phyloP scores from a whole-genome alignment of 345 rosid species.

The Hypericum perforatum region DNA sequence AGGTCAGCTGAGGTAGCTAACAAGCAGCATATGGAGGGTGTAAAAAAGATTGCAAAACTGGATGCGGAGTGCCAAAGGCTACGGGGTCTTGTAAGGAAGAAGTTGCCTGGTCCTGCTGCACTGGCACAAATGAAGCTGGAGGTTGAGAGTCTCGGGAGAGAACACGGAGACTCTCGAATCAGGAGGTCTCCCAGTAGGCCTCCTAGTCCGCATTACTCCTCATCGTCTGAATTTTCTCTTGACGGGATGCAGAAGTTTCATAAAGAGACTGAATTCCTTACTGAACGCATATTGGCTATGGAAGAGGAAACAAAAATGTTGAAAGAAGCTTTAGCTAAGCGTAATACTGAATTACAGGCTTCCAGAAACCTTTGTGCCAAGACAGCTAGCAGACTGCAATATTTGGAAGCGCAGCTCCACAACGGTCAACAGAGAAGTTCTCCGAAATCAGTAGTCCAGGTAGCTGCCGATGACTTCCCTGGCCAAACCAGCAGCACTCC shows the following conservation, averaged over 20 bases:
- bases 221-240: constrained; percentile 47
- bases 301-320: constrained; percentile 99
- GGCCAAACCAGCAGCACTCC: constrained; percentile 58
- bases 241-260: constrained; percentile 66
- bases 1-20: neutral
- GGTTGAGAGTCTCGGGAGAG: constrained; percentile 82
- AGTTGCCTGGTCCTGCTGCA: constrained; percentile 99
- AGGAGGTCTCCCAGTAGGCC: constrained; percentile 72
- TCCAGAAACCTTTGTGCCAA: constrained; percentile 88
- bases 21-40: constrained; percentile 3
- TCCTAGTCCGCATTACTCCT: constrained; percentile 49
- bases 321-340: constrained; percentile 89
- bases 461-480: constrained; percentile 47
- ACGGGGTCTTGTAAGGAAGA: constrained; percentile 81
- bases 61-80: constrained; percentile 4
- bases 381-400: constrained; percentile 68
- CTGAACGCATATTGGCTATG: constrained; percentile 71
- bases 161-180: constrained; percentile 56
- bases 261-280: constrained; percentile 68
- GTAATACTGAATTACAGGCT: constrained; percentile 80
- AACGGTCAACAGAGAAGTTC: constrained; percentile 44
- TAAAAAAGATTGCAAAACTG: constrained; percentile 2
- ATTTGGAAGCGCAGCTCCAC: constrained; percentile 49
- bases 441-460: constrained; percentile 34
- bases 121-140: constrained; percentile 97